phyloP scores from a whole-genome alignment of 1,139 yeast species.

The Candida sanyaensis region DNA sequence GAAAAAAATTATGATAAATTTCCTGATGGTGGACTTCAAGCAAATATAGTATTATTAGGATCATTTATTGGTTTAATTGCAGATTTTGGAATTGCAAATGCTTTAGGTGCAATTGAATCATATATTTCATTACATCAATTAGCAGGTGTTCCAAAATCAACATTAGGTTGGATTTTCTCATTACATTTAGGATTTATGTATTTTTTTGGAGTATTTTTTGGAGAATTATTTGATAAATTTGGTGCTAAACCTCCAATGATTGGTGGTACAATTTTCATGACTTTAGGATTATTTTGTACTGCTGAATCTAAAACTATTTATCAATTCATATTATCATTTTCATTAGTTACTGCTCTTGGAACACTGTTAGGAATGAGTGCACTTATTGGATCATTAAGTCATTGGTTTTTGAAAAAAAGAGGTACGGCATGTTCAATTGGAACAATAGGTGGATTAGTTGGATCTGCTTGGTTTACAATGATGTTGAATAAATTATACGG shows the following conservation, averaged over 20 bases:
- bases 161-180: constrained; percentile 66
- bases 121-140: constrained; percentile 56
- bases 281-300: constrained; percentile 52
- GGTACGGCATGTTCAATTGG: constrained; percentile 60
- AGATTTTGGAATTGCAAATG: constrained; percentile 62
- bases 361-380: constrained; percentile 61
- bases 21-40: constrained; percentile 66
- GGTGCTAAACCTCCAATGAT: constrained; percentile 54
- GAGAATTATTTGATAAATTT: constrained; percentile 58
- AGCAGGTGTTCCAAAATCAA: constrained; percentile 36
- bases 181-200: constrained; percentile 57
- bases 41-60: constrained; percentile 63
- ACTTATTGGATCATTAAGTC: constrained; percentile 58
- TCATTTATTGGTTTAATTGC: constrained; percentile 58
- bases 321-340: constrained; percentile 62
- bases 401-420: constrained; percentile 58
- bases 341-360: constrained; percentile 58
- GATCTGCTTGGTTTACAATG: constrained; percentile 61
- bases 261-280: constrained; percentile 46
- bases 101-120: constrained; percentile 63
- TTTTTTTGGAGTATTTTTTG: constrained; percentile 59
- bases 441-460: constrained; percentile 63
- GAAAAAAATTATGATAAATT: constrained; percentile 32
- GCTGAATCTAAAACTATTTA: constrained; percentile 54
- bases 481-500: constrained; percentile 50